Conservation (phyloP, 169 alveolate species). For the Plasmodium gaboni region DNA sequence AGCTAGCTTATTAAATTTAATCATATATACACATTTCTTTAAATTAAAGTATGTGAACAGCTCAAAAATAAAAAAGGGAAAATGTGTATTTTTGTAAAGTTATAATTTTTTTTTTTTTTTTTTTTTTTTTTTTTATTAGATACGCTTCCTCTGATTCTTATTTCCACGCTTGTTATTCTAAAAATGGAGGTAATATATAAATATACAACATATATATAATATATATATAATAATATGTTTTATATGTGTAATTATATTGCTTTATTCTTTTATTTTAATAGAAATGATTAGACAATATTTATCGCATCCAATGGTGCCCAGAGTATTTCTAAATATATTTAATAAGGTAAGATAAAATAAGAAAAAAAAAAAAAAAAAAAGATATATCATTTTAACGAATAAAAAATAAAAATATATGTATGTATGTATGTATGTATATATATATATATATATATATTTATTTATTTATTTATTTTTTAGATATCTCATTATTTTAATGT, state of each 20-base stretch:
- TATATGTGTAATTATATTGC: background rate
- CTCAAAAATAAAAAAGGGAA: slow-evolving; percentile 6
- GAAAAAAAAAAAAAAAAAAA: background rate
- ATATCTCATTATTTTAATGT: slow-evolving; percentile 46
- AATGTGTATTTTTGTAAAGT: background rate
- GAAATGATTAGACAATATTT: slow-evolving; percentile 72
- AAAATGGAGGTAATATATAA: slow-evolving; percentile 53
- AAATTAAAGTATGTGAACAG: slow-evolving; percentile 53
- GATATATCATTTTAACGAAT: background rate
- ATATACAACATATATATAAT: background rate
- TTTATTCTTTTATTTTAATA: slow-evolving; percentile 9
- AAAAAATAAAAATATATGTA: background rate
- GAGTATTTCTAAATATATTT: slow-evolving; percentile 23
- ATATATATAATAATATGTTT: background rate
- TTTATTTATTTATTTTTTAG: slow-evolving; percentile 13
- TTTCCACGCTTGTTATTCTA: slow-evolving; percentile 72
- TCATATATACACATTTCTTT: slow-evolving; percentile 60
- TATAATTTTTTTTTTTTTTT: background rate
- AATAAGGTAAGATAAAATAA: slow-evolving; percentile 39
- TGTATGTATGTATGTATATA: background rate
- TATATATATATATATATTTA: background rate
- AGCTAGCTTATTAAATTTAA: slow-evolving; percentile 48
- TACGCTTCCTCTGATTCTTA: slow-evolving; percentile 71
- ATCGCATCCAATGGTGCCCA: slow-evolving; percentile 74
- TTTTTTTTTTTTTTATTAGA: slow-evolving; percentile 7